Conservation (phyloP, 192 early-diverging fungal species). For the Coemansia sp. region DNA sequence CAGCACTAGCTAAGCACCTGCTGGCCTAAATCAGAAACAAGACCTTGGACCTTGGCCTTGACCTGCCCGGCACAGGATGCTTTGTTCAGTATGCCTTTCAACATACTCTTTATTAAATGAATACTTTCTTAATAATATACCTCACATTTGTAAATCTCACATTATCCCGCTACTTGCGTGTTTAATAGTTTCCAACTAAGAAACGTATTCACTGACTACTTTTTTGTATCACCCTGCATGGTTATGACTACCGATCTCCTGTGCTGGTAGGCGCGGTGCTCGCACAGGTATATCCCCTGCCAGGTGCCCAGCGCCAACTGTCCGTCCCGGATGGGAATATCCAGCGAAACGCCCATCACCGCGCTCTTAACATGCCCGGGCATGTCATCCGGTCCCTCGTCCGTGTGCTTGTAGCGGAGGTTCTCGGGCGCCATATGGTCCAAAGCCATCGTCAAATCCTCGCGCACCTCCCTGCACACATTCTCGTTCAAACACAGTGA, state of each 20-base stretch:
- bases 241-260: conserved; percentile 67
- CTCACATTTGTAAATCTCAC: too few species aligned
- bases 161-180: too few species aligned
- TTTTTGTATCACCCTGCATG: conserved; percentile 67
- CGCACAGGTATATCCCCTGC: conserved; percentile 80
- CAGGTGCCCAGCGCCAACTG: conserved; percentile 76
- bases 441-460: conserved; percentile 83
- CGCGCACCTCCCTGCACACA: conserved; percentile 68
- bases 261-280: conserved; percentile 63
- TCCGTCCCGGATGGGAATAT: conserved; percentile 82
- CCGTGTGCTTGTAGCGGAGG: conserved; percentile 73
- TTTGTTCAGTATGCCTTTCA: too few species aligned
- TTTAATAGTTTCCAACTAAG: too few species aligned
- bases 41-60: too few species aligned
- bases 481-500: conserved; percentile 90
- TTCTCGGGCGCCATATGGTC: conserved; percentile 80
- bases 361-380: conserved; percentile 85
- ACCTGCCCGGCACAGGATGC: too few species aligned
- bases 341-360: conserved; percentile 76
- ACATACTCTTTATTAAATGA: too few species aligned
- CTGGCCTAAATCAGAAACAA: too few species aligned
- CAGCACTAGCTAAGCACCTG: too few species aligned
- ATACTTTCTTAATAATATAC: too few species aligned
- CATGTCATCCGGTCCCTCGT: conserved; percentile 90
- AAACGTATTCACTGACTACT: too few species aligned